Percentiles rank a stretch among this genome's conserved stretches.
Evolutionary conservation across 108 stramenopile genomes (phyloP).

Genomic region (Conticribra weissflogii): DNA sequence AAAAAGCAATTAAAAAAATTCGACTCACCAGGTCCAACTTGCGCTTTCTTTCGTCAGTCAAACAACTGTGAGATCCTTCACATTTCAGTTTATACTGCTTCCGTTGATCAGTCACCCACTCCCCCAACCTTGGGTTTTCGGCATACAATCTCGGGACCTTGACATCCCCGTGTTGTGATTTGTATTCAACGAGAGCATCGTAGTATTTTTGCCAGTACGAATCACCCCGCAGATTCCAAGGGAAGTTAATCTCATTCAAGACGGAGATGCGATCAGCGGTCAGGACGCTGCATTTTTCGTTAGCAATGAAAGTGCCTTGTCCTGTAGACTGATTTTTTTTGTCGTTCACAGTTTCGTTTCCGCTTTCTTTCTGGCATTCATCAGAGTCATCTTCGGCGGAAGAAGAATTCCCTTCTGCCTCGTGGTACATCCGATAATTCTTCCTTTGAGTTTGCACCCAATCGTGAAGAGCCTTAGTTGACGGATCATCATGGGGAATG

Average conservation of each 20-base stretch:
- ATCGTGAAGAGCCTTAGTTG: slow-evolving; percentile 21
- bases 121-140: slow-evolving; percentile 59
- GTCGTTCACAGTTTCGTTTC: too few relatives aligned
- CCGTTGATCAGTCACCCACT: slow-evolving; percentile 74
- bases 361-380: too few relatives aligned
- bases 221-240: slow-evolving; percentile 45
- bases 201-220: slow-evolving; percentile 59
- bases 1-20: too few relatives aligned
- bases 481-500: slow-evolving; percentile 21
- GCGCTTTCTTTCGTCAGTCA: slow-evolving; percentile 66
- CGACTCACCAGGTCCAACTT: slow-evolving; percentile 67
- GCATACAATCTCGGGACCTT: slow-evolving; percentile 61
- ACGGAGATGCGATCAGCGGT: slow-evolving; percentile 50
- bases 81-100: slow-evolving; percentile 55
- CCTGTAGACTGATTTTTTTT: too few relatives aligned
- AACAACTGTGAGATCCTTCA: slow-evolving; percentile 49
- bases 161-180: slow-evolving; percentile 62
- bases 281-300: too few relatives aligned
- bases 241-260: slow-evolving; percentile 38
- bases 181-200: slow-evolving; percentile 55
- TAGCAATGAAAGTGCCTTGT: too few relatives aligned
- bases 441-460: slow-evolving; percentile 57
- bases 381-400: background rate
- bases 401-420: slow-evolving; percentile 3
- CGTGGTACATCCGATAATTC: slow-evolving; percentile 52